Evolutionary conservation across 2,329 filamentous ascomycete genomes (phyloP).

Genomic region (Gliomastix tumulicola): DNA sequence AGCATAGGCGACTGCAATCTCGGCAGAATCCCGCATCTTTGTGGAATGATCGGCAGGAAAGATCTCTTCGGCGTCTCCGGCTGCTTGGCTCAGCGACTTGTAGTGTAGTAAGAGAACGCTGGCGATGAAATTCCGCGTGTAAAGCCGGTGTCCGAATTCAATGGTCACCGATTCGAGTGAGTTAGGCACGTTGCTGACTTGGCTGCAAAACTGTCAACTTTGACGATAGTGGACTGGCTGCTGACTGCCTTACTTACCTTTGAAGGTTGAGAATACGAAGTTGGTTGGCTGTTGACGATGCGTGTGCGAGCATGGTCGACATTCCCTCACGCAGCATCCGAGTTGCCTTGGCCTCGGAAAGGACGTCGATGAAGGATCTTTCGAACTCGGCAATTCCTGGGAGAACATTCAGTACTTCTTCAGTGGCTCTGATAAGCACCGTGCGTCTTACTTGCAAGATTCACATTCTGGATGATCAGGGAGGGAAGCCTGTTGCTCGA

Average conservation of each 20-base stretch:
- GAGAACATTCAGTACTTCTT: background rate
- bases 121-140: background rate
- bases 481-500: background rate
- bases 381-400: background rate
- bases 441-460: background rate
- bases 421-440: background rate
- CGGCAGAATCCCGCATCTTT: background rate
- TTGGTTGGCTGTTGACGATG: background rate
- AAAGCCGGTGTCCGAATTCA: background rate
- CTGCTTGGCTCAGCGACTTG: background rate
- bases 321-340: background rate
- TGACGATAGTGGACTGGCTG: background rate
- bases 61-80: background rate
- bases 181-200: background rate
- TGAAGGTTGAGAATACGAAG: background rate
- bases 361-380: background rate
- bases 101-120: constrained; percentile 1
- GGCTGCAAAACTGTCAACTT: background rate
- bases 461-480: background rate
- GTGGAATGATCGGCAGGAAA: too few relatives aligned
- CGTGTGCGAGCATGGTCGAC: constrained; percentile 1
- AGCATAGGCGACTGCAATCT: background rate
- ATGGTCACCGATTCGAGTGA: background rate
- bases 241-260: too few relatives aligned
- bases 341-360: background rate